phyloP scores from a whole-genome alignment of 164 flowering plant species.

The Vitis labrusca region DNA sequence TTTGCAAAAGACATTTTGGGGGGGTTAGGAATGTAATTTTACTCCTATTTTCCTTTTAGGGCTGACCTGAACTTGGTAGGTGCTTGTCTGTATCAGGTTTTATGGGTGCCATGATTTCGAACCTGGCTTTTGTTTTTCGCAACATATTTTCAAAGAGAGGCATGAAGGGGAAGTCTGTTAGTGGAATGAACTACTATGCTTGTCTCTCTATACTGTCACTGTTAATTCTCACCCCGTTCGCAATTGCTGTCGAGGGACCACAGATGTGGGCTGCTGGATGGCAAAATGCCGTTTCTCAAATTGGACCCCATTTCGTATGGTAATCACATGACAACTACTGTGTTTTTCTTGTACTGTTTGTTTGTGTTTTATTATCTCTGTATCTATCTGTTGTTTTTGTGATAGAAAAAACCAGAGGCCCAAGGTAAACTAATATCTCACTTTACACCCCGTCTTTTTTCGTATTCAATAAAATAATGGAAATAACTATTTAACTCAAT shows the following conservation, averaged over 20 bases:
- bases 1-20: neutral
- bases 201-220: slow-evolving; percentile 67
- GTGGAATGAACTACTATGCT: slow-evolving; percentile 71
- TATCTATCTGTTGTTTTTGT: slow-evolving; percentile 29
- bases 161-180: slow-evolving; percentile 63
- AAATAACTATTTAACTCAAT: too few species aligned
- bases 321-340: slow-evolving; percentile 21
- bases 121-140: slow-evolving; percentile 59
- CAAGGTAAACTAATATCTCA: too few species aligned
- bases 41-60: neutral
- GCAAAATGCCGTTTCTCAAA: slow-evolving; percentile 59
- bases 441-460: too few species aligned
- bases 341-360: neutral
- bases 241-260: slow-evolving; percentile 86
- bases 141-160: slow-evolving; percentile 74
- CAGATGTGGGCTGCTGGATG: slow-evolving; percentile 82
- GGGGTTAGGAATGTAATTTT: neutral
- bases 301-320: slow-evolving; percentile 80
- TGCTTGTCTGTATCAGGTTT: slow-evolving; percentile 41
- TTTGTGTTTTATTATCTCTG: neutral
- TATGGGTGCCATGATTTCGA: slow-evolving; percentile 81
- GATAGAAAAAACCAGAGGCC: too few species aligned
- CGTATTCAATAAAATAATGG: too few species aligned
- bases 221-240: slow-evolving; percentile 71
- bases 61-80: slow-evolving; percentile 11